Conservation (phyloP, 75 land plant species). For the Chamaecyparis obtusa region DNA sequence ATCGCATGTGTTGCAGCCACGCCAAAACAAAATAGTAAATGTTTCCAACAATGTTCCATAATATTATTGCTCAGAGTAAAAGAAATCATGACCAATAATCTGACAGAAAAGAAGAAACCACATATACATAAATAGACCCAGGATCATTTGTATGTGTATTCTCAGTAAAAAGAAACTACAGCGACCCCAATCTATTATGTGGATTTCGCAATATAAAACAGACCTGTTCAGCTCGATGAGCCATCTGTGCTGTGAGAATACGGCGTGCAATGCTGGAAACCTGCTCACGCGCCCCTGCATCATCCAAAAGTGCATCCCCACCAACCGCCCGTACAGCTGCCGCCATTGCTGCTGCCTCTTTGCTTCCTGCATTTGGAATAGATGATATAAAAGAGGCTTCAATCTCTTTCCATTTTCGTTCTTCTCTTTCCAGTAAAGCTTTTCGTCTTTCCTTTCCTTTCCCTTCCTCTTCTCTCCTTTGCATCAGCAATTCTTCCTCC, state of each 20-base stretch:
- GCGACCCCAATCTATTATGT: not conserved
- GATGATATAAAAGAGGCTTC: constrained; percentile 94
- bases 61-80: not conserved
- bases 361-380: constrained; percentile 91
- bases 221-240: constrained; percentile 94
- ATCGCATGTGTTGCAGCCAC: not conserved
- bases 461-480: constrained; percentile 98
- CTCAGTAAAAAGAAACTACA: not conserved
- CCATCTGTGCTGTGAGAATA: constrained; percentile 80
- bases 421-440: constrained; percentile 90
- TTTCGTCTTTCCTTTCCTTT: constrained; percentile 97
- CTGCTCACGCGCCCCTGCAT: constrained; percentile 83
- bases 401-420: constrained; percentile 94
- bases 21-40: not conserved
- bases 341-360: constrained; percentile 98
- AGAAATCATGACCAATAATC: not conserved
- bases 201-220: not conserved
- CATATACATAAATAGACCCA: not conserved
- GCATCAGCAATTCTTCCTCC: constrained; percentile 95
- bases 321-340: constrained; percentile 99
- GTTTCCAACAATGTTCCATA: not conserved
- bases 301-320: constrained; percentile 90
- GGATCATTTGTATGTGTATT: not conserved
- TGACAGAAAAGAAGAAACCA: not conserved
- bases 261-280: constrained; percentile 91